Percentiles rank a stretch among this genome's conserved stretches.
Evolutionary conservation across 352 stramenopile species (phyloP).

Genomic region (Phytophthora hibernalis): DNA sequence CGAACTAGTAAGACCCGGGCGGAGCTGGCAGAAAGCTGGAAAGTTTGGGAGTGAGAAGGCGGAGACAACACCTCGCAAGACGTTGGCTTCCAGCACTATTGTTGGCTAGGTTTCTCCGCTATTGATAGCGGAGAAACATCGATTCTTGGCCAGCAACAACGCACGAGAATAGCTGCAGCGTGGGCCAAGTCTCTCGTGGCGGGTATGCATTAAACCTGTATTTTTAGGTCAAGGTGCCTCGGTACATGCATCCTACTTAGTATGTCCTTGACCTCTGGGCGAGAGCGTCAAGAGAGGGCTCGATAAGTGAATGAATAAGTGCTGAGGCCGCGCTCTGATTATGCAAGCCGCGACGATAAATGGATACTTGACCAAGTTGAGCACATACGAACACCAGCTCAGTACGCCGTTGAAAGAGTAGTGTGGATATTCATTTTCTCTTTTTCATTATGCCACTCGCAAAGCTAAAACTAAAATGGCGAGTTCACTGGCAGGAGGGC

Average conservation of each 20-base stretch:
- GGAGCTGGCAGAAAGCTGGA: constrained; percentile 22
- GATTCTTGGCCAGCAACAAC: no score
- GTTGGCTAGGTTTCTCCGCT: constrained; percentile 15
- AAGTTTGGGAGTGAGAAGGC: constrained; percentile 40
- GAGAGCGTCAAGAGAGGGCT: no score
- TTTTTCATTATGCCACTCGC: constrained; percentile 41
- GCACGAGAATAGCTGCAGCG: not conserved
- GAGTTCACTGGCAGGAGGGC: constrained; percentile 24
- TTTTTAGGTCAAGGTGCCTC: constrained; percentile 11
- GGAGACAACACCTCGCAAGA: constrained; percentile 3
- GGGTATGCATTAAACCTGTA: not conserved
- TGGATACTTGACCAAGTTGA: no score
- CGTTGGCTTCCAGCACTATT: constrained; percentile 29
- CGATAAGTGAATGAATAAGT: not conserved
- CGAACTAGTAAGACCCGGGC: not conserved
- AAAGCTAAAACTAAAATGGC: constrained; percentile 48
- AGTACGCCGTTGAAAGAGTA: constrained; percentile 8
- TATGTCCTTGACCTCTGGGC: no score
- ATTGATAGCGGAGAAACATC: constrained; percentile 46
- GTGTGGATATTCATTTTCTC: constrained; percentile 40
- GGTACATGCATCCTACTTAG: no score
- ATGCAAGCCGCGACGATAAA: no score
- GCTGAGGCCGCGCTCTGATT: no score
- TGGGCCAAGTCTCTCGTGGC: constrained; percentile 14
- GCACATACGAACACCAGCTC: not conserved